These are phyloP conservation scores for Cryptosporidium sp. DNA, from an alignment of 169 alveolate species.

Conservation along the genomic window DNA sequence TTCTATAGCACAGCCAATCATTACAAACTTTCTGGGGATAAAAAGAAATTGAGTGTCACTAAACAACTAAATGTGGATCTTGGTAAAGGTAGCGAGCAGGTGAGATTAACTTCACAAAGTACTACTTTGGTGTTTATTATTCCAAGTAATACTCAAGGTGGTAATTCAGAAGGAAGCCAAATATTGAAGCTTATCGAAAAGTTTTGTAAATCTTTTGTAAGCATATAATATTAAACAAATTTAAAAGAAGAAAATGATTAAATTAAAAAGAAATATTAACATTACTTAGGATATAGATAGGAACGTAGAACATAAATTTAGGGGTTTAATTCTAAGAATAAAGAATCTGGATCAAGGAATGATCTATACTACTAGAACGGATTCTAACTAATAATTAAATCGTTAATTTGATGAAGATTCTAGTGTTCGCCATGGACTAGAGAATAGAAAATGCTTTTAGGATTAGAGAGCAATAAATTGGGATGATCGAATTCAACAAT, in stretches of 20 bases:
- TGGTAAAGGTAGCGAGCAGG: neutral
- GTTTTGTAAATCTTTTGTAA: slow-evolving; percentile 1
- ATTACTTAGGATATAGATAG: neutral
- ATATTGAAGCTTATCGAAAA: neutral
- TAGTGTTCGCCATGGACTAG: slow-evolving; percentile 35
- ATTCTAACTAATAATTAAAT: neutral
- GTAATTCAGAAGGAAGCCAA: neutral
- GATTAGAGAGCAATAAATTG: slow-evolving; percentile 42
- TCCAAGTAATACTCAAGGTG: neutral
- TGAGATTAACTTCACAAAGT: neutral
- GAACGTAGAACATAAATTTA: too few relatives aligned
- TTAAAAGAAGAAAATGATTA: neutral
- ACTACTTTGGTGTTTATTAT: neutral
- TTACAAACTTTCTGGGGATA: slow-evolving; percentile 9
- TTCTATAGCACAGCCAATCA: neutral
- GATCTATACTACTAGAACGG: neutral
- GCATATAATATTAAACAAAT: neutral
- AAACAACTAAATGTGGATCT: neutral
- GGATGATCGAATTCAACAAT: slow-evolving; percentile 86
- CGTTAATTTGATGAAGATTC: neutral
- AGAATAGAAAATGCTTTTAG: slow-evolving; percentile 61
- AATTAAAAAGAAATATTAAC: neutral
- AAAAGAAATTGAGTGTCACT: neutral
- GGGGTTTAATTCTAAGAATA: neutral
- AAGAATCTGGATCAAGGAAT: neutral